phyloP scores from a whole-genome alignment of 1,139 yeast genomes.

The Pichia sp. region DNA sequence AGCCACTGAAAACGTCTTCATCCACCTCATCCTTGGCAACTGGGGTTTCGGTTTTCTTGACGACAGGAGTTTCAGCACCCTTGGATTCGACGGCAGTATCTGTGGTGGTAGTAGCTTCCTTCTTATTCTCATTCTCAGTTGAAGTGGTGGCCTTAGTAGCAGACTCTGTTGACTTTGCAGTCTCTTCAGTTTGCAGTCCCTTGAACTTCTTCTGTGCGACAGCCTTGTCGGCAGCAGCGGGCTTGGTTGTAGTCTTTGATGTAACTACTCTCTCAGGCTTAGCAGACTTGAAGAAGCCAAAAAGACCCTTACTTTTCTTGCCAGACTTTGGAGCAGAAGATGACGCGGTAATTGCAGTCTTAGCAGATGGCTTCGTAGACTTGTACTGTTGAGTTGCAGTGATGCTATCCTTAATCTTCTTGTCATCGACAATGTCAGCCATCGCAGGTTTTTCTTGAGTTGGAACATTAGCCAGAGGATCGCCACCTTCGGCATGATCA shows the following conservation, averaged over 20 bases:
- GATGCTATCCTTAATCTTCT: slow-evolving; percentile 1
- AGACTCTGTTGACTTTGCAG: background rate
- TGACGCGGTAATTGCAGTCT: slow-evolving; percentile 2
- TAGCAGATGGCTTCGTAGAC: slow-evolving; percentile 4
- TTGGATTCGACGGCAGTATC: background rate
- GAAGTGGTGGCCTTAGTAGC: background rate
- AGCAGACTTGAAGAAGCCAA: slow-evolving; percentile 7
- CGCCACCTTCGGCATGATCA: slow-evolving; percentile 15
- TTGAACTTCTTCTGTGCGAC: slow-evolving; percentile 11
- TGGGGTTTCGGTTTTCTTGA: slow-evolving; percentile 11
- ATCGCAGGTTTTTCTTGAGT: slow-evolving; percentile 24
- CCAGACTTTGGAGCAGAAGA: slow-evolving; percentile 6
- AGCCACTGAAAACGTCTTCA: slow-evolving; percentile 32
- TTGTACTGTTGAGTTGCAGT: slow-evolving; percentile 2
- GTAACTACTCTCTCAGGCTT: slow-evolving; percentile 1
- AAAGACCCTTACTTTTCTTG: slow-evolving; percentile 8
- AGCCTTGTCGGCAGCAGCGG: slow-evolving; percentile 2
- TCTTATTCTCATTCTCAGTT: slow-evolving; percentile 3
- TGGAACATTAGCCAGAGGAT: slow-evolving; percentile 19
- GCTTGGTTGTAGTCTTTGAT: slow-evolving; percentile 3
- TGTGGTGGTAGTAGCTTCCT: no score
- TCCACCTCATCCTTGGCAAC: slow-evolving; percentile 6
- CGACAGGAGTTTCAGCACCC: slow-evolving; percentile 8
- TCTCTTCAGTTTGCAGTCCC: slow-evolving; percentile 8
- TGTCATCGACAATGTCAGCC: slow-evolving; percentile 16